A percentile compares a stretch with the other conserved stretches of the same genome.
These are phyloP conservation scores for Aspergillus cavernicola DNA, from an alignment of 495 filamentous ascomycete genomes.

Conservation along the genomic window DNA sequence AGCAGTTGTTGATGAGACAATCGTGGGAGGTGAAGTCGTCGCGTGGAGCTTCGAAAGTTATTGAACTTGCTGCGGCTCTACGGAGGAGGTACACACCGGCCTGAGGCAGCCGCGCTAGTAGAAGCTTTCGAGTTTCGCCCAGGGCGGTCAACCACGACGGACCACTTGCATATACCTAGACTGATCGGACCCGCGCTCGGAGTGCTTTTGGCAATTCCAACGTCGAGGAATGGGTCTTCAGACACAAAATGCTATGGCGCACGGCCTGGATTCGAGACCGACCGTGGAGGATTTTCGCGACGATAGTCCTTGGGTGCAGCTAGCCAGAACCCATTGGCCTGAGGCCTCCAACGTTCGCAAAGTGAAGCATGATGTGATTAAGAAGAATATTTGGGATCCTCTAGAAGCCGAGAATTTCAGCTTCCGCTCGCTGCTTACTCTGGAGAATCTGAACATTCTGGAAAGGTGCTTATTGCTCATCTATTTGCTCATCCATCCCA, in stretches of 20 bases:
- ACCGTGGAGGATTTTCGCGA: slow-evolving; percentile 68
- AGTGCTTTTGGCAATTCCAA: slow-evolving; percentile 25
- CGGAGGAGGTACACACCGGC: too few relatives aligned
- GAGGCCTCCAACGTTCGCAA: slow-evolving; percentile 61
- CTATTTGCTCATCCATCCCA: slow-evolving; percentile 1
- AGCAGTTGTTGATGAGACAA: background rate
- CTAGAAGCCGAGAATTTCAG: slow-evolving; percentile 77
- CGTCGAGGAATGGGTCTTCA: slow-evolving; percentile 34
- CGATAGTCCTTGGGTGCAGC: slow-evolving; percentile 74
- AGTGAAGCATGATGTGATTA: slow-evolving; percentile 81
- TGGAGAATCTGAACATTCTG: slow-evolving; percentile 88
- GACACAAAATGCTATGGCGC: slow-evolving; percentile 42
- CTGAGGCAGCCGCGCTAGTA: slow-evolving; percentile 20
- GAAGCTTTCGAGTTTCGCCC: slow-evolving; percentile 21
- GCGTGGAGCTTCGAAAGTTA: background rate
- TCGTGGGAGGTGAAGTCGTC: background rate
- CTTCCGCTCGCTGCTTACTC: slow-evolving; percentile 69
- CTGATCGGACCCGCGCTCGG: slow-evolving; percentile 20
- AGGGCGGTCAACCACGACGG: slow-evolving; percentile 15
- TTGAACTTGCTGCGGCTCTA: slow-evolving; percentile 27
- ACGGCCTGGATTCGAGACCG: slow-evolving; percentile 49
- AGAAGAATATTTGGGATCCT: slow-evolving; percentile 85
- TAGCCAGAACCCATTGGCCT: slow-evolving; percentile 85
- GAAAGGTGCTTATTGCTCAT: slow-evolving; percentile 60
- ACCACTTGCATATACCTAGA: slow-evolving; percentile 28